Percentiles rank a stretch among this genome's conserved stretches.
These are phyloP conservation scores for Colletotrichum noveboracense DNA, from an alignment of 2,329 filamentous ascomycete genomes.

Conservation along the genomic window DNA sequence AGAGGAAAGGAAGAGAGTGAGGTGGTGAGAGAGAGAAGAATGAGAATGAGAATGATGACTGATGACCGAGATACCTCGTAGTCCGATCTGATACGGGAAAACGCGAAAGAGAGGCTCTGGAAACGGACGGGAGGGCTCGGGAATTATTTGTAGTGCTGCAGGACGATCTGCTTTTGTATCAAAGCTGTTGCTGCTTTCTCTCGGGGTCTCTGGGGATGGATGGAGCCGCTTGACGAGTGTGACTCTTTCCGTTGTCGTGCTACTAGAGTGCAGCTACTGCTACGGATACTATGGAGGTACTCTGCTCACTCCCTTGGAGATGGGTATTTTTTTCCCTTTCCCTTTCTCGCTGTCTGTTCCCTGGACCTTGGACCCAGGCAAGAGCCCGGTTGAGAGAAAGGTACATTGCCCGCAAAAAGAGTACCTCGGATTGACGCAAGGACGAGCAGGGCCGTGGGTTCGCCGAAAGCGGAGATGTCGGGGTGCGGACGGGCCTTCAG, in stretches of 20 bases:
- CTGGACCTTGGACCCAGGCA: neutral
- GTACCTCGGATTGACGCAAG: slow-evolving; percentile 17
- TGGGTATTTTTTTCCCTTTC: neutral
- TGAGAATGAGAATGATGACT: neutral
- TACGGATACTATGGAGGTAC: neutral
- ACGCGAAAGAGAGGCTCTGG: neutral
- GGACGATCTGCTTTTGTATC: slow-evolving; percentile 3
- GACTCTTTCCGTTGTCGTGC: slow-evolving; percentile 24
- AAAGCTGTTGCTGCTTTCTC: neutral
- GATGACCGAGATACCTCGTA: neutral
- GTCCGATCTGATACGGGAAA: neutral
- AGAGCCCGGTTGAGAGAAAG: neutral
- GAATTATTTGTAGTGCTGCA: slow-evolving; percentile 13
- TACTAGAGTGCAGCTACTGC: neutral
- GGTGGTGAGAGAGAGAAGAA: neutral
- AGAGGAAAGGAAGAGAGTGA: neutral
- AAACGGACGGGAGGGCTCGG: neutral
- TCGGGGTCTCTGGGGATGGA: neutral
- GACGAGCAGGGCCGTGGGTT: slow-evolving; percentile 16
- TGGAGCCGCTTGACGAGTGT: slow-evolving; percentile 17
- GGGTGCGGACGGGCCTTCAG: slow-evolving; percentile 13
- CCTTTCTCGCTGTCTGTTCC: neutral
- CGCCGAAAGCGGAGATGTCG: slow-evolving; percentile 29
- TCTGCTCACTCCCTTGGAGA: slow-evolving; percentile 12
- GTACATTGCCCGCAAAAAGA: neutral